A percentile compares a stretch with the other conserved stretches of the same genome.
Evolutionary conservation across 2,329 filamentous ascomycete species (phyloP).

Genomic region (Arthrocladium fulminans): DNA sequence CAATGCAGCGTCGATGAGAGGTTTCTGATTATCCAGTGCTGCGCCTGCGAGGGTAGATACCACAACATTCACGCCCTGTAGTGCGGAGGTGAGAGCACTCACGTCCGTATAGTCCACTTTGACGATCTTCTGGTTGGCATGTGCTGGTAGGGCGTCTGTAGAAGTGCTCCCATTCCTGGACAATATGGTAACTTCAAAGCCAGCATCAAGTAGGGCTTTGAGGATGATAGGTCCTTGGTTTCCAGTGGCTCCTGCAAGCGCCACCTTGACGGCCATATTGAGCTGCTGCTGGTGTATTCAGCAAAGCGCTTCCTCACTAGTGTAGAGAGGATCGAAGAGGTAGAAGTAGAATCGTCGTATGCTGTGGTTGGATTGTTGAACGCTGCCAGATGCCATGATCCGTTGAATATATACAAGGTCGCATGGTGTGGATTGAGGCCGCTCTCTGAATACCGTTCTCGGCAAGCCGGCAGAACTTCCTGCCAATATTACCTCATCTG

Average conservation of each 20-base stretch:
- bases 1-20: slow-evolving; percentile 27
- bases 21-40: slow-evolving; percentile 11
- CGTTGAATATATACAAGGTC: too few species aligned
- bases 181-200: slow-evolving; percentile 26
- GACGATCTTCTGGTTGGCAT: slow-evolving; percentile 3
- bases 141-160: not conserved
- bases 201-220: slow-evolving; percentile 20
- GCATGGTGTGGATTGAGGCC: too few species aligned
- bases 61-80: slow-evolving; percentile 20
- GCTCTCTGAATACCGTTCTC: too few species aligned
- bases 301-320: not conserved
- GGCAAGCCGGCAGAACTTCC: too few species aligned
- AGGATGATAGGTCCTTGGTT: slow-evolving; percentile 26
- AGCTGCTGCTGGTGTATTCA: not conserved
- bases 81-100: slow-evolving; percentile 17
- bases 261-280: slow-evolving; percentile 15
- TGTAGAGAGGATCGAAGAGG: not conserved
- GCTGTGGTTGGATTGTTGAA: too few species aligned
- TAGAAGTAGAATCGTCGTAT: too few species aligned
- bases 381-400: too few species aligned
- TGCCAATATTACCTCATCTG: too few species aligned
- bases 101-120: slow-evolving; percentile 19
- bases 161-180: slow-evolving; percentile 18
- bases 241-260: slow-evolving; percentile 23
- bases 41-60: slow-evolving; percentile 15